These are phyloP conservation scores for Lodderomyces metapsilosis DNA, from an alignment of 1,139 yeast genomes.

Conservation along the genomic window DNA sequence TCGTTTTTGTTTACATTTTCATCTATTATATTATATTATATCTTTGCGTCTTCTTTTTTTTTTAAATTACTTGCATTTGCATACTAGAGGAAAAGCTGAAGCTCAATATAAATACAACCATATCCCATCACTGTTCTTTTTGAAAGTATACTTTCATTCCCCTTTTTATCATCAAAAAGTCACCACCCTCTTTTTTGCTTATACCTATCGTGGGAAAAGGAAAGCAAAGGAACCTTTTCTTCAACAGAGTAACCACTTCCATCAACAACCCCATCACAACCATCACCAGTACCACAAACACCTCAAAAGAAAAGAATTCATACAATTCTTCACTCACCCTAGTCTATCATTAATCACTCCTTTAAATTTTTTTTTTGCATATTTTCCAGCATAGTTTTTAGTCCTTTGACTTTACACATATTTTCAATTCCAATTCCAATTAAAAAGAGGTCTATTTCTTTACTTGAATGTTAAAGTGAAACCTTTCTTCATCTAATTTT, in stretches of 20 bases:
- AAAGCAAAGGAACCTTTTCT: no score
- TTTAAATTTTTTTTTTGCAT: slow-evolving; percentile 8
- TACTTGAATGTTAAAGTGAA: not conserved
- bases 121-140: not conserved
- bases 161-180: no score
- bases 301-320: not conserved
- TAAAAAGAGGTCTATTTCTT: not conserved
- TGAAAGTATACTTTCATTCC: not conserved
- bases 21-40: no score
- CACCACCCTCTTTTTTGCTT: no score
- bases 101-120: not conserved
- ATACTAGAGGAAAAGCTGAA: not conserved
- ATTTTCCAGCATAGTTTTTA: slow-evolving; percentile 3
- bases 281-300: not conserved
- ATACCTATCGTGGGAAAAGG: no score
- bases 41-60: no score
- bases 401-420: not conserved
- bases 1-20: no score
- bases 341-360: slow-evolving; percentile 23
- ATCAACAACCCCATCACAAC: not conserved
- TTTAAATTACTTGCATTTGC: not conserved
- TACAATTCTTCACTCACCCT: slow-evolving; percentile 22
- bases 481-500: not conserved
- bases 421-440: slow-evolving; percentile 4
- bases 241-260: not conserved